These are phyloP conservation scores for Dryas integrifolia DNA, from an alignment of 331 rosid species.

Conservation along the genomic window DNA sequence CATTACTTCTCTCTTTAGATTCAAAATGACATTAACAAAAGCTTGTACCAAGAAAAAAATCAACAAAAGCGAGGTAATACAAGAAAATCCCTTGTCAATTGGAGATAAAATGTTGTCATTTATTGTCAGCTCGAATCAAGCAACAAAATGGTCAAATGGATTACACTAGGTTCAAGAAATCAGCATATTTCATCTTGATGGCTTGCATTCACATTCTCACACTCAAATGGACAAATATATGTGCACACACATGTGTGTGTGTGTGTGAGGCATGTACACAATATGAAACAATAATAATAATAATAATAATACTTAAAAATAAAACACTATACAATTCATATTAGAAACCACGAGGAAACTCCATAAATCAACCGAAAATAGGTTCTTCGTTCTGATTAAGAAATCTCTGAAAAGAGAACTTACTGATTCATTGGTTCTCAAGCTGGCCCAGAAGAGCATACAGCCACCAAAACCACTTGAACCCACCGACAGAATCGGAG, in stretches of 20 bases:
- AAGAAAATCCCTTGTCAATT: background rate
- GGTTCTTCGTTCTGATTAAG: background rate
- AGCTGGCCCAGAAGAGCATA: slow-evolving; percentile 2
- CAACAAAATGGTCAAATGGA: background rate
- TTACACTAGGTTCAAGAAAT: background rate
- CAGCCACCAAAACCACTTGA: slow-evolving; percentile 1
- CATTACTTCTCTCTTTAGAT: background rate
- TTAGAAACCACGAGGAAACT: background rate
- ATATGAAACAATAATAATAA: background rate
- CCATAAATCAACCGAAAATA: background rate
- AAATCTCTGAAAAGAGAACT: background rate
- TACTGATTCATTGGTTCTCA: background rate
- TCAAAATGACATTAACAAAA: background rate
- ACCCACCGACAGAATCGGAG: background rate
- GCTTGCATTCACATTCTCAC: slow-evolving; percentile 12
- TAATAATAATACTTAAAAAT: background rate
- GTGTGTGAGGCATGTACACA: background rate
- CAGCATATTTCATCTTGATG: background rate
- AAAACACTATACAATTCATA: background rate
- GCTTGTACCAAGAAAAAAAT: background rate
- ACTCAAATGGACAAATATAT: background rate
- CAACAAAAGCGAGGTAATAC: background rate
- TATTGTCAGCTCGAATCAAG: background rate
- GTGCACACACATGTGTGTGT: background rate
- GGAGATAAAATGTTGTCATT: background rate